These are phyloP conservation scores for Pseudopithomyces chartarum DNA, from an alignment of 2,329 filamentous ascomycete genomes.

Conservation along the genomic window DNA sequence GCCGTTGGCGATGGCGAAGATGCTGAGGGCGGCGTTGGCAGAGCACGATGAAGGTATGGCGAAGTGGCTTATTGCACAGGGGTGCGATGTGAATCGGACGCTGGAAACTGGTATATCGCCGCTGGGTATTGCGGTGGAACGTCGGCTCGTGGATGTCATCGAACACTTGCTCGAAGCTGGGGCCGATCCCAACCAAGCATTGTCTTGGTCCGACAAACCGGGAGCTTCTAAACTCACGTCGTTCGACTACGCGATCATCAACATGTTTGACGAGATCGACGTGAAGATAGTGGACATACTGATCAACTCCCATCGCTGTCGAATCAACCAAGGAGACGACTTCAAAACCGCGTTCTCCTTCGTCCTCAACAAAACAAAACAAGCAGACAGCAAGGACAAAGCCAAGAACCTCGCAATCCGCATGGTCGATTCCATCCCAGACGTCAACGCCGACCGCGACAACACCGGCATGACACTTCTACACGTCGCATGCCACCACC, in stretches of 20 bases:
- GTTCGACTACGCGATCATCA: constrained; percentile 19
- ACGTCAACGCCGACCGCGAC: constrained; percentile 18
- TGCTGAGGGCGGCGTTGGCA: constrained; percentile 21
- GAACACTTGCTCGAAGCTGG: constrained; percentile 19
- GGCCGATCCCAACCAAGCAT: constrained; percentile 17
- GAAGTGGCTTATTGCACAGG: constrained; percentile 15
- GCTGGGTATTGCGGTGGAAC: constrained; percentile 16
- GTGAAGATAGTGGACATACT: constrained; percentile 18
- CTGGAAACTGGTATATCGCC: constrained; percentile 19
- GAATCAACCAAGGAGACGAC: constrained; percentile 20
- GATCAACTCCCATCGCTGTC: constrained; percentile 17
- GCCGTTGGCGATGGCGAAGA: constrained; percentile 15
- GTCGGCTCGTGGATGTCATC: constrained; percentile 16
- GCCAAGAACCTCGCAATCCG: constrained; percentile 15
- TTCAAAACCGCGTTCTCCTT: constrained; percentile 18
- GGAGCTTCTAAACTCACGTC: constrained; percentile 2
- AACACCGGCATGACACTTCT: constrained; percentile 22
- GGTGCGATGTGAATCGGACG: constrained; percentile 18
- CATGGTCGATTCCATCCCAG: constrained; percentile 22
- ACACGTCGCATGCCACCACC: constrained; percentile 20
- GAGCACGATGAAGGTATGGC: constrained; percentile 15
- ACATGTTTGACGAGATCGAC: constrained; percentile 4
- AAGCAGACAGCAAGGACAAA: constrained; percentile 6
- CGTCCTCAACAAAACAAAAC: constrained; percentile 11
- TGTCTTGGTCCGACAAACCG: neutral